phyloP scores from a whole-genome alignment of 202 grass and related monocot species.

The Panicum hallii region DNA sequence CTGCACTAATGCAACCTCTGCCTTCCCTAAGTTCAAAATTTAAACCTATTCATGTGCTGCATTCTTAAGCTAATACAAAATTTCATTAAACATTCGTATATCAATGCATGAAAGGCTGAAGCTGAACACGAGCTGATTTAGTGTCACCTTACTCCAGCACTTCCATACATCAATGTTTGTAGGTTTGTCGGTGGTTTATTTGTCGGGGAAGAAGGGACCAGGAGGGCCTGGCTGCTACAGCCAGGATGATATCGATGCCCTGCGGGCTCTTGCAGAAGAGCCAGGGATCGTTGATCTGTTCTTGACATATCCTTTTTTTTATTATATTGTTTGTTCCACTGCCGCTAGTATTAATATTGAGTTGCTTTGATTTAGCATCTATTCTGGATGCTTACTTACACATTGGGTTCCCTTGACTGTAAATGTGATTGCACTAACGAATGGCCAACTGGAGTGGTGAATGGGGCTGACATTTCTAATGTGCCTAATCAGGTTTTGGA shows the following conservation, averaged over 20 bases:
- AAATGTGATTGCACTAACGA: slow-evolving; percentile 67
- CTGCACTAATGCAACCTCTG: background rate
- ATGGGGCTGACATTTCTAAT: slow-evolving; percentile 64
- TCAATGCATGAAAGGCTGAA: background rate
- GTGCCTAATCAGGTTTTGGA: slow-evolving; percentile 60
- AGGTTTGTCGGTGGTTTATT: slow-evolving; percentile 87
- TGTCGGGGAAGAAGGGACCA: slow-evolving; percentile 63
- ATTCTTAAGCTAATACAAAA: background rate
- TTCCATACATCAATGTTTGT: slow-evolving; percentile 23
- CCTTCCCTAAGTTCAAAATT: background rate
- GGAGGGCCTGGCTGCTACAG: slow-evolving; percentile 65
- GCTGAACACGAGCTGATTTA: background rate
- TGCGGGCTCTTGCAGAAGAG: slow-evolving; percentile 81
- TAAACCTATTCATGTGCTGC: background rate
- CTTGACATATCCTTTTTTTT: slow-evolving; percentile 87
- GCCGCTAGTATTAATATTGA: slow-evolving; percentile 1
- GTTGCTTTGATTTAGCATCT: slow-evolving; percentile 31
- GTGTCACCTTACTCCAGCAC: background rate
- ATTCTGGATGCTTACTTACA: slow-evolving; percentile 17
- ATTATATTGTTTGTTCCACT: background rate
- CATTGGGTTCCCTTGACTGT: slow-evolving; percentile 60
- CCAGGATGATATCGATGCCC: slow-evolving; percentile 83
- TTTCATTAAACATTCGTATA: slow-evolving; percentile 11
- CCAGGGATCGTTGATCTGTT: slow-evolving; percentile 77
- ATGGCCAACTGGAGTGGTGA: slow-evolving; percentile 81